A percentile compares a stretch with the other conserved stretches of the same genome.
phyloP scores from a whole-genome alignment of 345 rosid genomes.

The Lumnitzera racemosa region DNA sequence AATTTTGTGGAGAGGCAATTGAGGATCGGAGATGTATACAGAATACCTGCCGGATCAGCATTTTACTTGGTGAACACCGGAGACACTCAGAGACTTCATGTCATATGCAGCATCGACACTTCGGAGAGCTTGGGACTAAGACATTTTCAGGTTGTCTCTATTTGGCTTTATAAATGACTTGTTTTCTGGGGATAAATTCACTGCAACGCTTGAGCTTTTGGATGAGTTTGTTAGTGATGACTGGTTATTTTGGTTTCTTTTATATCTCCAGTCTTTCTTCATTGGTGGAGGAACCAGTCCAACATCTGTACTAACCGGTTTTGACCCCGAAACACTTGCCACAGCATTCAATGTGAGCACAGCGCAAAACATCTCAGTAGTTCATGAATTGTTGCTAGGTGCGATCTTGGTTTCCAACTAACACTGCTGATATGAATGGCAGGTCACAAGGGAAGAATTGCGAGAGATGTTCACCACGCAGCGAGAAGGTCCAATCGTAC shows the following conservation, averaged over 20 bases:
- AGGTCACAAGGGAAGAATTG: constrained; percentile 48
- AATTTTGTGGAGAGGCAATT: constrained; percentile 45
- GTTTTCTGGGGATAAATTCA: too few species aligned
- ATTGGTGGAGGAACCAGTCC: too few species aligned
- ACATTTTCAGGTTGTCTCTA: constrained; percentile 47
- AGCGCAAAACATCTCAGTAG: not conserved
- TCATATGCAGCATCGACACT: constrained; percentile 69
- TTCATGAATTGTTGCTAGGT: too few species aligned
- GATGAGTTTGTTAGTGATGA: too few species aligned
- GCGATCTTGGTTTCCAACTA: too few species aligned
- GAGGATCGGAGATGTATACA: constrained; percentile 54
- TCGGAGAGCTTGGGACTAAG: constrained; percentile 58
- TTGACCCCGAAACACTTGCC: too few species aligned
- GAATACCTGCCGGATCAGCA: constrained; percentile 66
- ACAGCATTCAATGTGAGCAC: constrained; percentile 24
- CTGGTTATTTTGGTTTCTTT: not conserved
- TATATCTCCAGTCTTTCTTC: constrained; percentile 48
- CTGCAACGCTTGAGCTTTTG: not conserved
- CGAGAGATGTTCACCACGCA: constrained; percentile 30
- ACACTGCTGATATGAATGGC: not conserved
- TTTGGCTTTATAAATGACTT: not conserved
- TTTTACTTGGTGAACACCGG: constrained; percentile 66
- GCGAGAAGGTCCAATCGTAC: constrained; percentile 53
- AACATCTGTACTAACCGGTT: too few species aligned
- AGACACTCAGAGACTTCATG: constrained; percentile 55